Conservation (phyloP, 805 yeast genomes). For the Yamadazyma paraphyllophila region DNA sequence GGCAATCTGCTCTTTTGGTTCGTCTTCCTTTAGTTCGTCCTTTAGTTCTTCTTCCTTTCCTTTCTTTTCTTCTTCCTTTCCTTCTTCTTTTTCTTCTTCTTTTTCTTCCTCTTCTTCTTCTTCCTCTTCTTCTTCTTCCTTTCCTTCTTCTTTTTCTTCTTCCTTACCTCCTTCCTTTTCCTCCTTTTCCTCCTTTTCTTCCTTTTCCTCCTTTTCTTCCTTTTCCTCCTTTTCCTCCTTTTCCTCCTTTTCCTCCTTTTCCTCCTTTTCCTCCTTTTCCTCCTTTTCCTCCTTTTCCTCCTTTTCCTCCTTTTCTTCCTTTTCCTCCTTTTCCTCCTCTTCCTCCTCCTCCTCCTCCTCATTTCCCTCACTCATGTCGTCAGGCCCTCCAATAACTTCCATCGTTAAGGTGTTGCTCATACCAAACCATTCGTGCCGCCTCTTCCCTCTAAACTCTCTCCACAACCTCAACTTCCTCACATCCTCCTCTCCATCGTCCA, state of each 20-base stretch:
- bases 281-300: not conserved
- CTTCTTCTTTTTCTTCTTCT: slow-evolving; percentile 6
- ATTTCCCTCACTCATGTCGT: not conserved
- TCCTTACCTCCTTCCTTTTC: not conserved
- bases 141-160: not conserved
- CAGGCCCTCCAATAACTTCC: slow-evolving; percentile 2
- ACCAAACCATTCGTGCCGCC: slow-evolving; percentile 25
- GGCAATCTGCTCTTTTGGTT: not conserved
- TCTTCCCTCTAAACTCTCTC: slow-evolving; percentile 27
- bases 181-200: not conserved
- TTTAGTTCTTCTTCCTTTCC: slow-evolving; percentile 1
- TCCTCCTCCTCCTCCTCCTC: slow-evolving; percentile 5
- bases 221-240: not conserved
- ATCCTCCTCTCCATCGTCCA: slow-evolving; percentile 17
- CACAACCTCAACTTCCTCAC: slow-evolving; percentile 30
- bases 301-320: not conserved
- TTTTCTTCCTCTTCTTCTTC: not conserved
- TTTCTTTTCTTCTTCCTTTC: not conserved
- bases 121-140: not conserved
- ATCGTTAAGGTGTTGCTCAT: slow-evolving; percentile 19
- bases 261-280: slow-evolving; percentile 4
- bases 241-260: slow-evolving; percentile 1
- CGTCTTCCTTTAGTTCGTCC: not conserved
- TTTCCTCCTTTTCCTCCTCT: slow-evolving; percentile 1
- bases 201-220: not conserved